Evolutionary conservation across 768 basidiomycete genomes (phyloP), one percentile per base, ranked within the genome.

Genomic region (Guyanaporus albipodus): DNA sequence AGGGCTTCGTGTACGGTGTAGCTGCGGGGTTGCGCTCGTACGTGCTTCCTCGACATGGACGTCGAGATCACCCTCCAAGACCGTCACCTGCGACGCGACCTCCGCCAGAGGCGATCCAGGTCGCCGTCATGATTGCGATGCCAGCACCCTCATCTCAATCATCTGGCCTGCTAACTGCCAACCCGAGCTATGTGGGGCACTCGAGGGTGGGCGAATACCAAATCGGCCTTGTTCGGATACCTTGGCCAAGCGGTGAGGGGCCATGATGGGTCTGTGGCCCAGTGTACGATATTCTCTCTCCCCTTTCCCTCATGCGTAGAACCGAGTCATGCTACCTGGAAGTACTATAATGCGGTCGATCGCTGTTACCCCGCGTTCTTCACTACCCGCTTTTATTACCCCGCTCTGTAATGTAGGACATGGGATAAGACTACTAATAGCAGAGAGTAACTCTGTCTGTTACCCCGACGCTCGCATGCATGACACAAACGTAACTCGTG

Each of bases 121-220:
- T 79, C 17, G 70, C 69, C 1, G 67, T 78, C 28, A 59, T 79
- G 63, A 69, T 80, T 32, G 63, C 61, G 11, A 78, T 79, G 76
- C 78, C 78, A 7, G 58, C 59, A 8, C 58, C 42, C 2, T 31
- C 44, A 6, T 38, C 41, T 18, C 41, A 11, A 9, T 7, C 21
- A n/a, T 31, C 38, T 6, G 18, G 23, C 24, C 15, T 24, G 11
- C 21, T 15, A 28, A 26, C 22, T 0, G 24, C 31, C 12, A 22
- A 26, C 8, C 34, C 27, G 24, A 6, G 14, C 1, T 53, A 17
- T 32, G 52, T 49, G 26, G 53, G 54, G 38, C 43, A 52, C 33
- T 6, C 47, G 4, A 28, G 43, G 15, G 43, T 56, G 10, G 58
- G 65, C 8, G 74, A 71, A 48, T 72, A 72, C 51, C 68, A 78